Base-by-base conservation (phyloP, 805 yeast species). In the Myxozyma melibiosi region DNA sequence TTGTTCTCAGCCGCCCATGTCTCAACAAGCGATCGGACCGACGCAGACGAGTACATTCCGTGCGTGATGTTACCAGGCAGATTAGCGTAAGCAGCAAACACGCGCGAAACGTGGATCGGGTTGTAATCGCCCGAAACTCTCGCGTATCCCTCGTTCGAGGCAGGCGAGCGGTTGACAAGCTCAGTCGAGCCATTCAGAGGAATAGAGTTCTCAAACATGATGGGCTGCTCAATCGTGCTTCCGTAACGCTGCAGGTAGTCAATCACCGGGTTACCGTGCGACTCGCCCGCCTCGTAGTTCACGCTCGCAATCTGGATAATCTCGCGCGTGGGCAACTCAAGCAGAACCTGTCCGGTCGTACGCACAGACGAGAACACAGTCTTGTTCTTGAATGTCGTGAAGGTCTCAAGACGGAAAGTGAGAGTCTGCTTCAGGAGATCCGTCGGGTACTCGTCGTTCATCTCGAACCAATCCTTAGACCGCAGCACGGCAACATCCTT, bases 1-100 rank as follows among this genome's bases (percentile, higher is more conserved):
- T 89, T 91, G 74, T 94, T 90, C 74, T 90, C 91, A 63, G 99
- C 99, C 63, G 99, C 99, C 90, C 96, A 91, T 74, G 89, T 88
- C 78, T 94, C 99, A 66, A 94, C 97, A 71, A 90, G 81, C 33
- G 95, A 84, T 79, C 99, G 86, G 66, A 91, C 92, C 62, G 96
- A 82, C 61, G 97, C 99, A 71, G 96, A 88, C 20, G 97, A 88
- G 81, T 83, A 95, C 99, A 94, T 95, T 73, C 99, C 99, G 71
- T 95, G 99, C 35, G 99, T 94, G 69, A 94, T 94, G 37, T 98
- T 94, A 66, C 99, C 99, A 58, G 97, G 97, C 70, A 94, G 80
- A 69, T 84, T 84, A 43, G 96, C 98, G 72, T 94, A 94, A 62
- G 84, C 80, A 55, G 99, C 91, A 75, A 94, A 94, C 50, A 90